Conservation (phyloP, 306 rosid genomes). For the Cajanus cajan region DNA sequence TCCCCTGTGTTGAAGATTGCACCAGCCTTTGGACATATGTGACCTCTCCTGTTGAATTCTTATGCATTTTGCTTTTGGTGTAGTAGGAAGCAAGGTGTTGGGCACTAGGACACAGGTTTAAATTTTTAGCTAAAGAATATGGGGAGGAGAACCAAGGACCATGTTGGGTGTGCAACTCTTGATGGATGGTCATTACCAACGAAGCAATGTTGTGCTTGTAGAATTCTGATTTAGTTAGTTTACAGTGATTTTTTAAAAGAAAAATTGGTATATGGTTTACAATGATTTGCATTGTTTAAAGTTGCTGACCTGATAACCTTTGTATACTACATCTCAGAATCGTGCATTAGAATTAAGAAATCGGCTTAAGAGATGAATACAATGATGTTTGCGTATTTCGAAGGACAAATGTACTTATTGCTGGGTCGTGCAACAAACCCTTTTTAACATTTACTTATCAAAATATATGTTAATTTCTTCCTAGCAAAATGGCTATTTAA, state of each 20-base stretch:
- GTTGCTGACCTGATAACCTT: background rate
- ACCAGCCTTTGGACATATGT: background rate
- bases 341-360: background rate
- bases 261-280: background rate
- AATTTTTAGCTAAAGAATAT: background rate
- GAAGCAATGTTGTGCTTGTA: background rate
- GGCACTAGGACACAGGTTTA: background rate
- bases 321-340: background rate
- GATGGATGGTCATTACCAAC: background rate
- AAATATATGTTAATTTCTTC: background rate
- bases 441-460: background rate
- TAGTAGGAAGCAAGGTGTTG: background rate
- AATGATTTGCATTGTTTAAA: background rate
- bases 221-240: background rate
- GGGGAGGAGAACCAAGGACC: background rate
- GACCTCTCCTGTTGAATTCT: background rate
- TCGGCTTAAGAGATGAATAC: background rate
- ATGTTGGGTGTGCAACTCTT: background rate
- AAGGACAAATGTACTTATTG: background rate
- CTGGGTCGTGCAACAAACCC: background rate
- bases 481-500: background rate
- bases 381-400: background rate
- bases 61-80: background rate
- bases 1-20: background rate
- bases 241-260: no score